These are phyloP conservation scores for Fonsecaea pedrosoi DNA, from an alignment of 2,329 filamentous ascomycete species.

Conservation along the genomic window DNA sequence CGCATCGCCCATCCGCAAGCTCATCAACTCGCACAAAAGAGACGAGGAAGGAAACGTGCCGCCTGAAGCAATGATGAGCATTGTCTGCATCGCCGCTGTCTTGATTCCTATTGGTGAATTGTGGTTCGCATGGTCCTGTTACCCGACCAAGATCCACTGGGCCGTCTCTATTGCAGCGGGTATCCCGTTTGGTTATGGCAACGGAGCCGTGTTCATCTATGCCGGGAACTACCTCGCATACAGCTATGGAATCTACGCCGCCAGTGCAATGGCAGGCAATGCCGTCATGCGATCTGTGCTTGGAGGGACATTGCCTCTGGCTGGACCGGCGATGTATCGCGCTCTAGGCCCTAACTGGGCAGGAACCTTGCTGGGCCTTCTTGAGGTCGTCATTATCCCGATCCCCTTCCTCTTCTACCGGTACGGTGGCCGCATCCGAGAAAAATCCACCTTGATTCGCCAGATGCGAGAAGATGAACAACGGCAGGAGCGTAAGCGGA, in stretches of 20 bases:
- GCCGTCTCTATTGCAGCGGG: slow-evolving; percentile 79
- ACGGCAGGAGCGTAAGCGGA: slow-evolving; percentile 52
- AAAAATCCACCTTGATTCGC: slow-evolving; percentile 62
- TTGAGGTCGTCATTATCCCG: slow-evolving; percentile 76
- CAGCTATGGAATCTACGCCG: slow-evolving; percentile 81
- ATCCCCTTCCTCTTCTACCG: slow-evolving; percentile 80
- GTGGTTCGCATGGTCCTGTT: slow-evolving; percentile 86
- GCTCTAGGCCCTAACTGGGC: slow-evolving; percentile 77
- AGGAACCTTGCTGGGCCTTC: slow-evolving; percentile 73
- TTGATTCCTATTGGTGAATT: slow-evolving; percentile 79
- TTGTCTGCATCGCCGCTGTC: slow-evolving; percentile 79
- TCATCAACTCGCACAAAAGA: slow-evolving; percentile 77
- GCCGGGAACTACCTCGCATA: slow-evolving; percentile 79
- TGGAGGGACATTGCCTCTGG: slow-evolving; percentile 79
- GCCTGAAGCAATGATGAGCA: slow-evolving; percentile 80
- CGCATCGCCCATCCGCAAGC: slow-evolving; percentile 73
- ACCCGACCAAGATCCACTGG: slow-evolving; percentile 79
- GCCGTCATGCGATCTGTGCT: slow-evolving; percentile 74
- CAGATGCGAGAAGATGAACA: slow-evolving; percentile 63
- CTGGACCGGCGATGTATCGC: slow-evolving; percentile 74
- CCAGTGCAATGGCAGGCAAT: slow-evolving; percentile 80
- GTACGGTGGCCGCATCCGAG: slow-evolving; percentile 63
- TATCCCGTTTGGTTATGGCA: slow-evolving; percentile 78
- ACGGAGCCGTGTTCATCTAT: slow-evolving; percentile 81
- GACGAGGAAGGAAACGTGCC: slow-evolving; percentile 77